Percentiles rank a stretch among this genome's conserved stretches.
Conservation (phyloP, 179 eudicot species). For the Carnegiea gigantea region DNA sequence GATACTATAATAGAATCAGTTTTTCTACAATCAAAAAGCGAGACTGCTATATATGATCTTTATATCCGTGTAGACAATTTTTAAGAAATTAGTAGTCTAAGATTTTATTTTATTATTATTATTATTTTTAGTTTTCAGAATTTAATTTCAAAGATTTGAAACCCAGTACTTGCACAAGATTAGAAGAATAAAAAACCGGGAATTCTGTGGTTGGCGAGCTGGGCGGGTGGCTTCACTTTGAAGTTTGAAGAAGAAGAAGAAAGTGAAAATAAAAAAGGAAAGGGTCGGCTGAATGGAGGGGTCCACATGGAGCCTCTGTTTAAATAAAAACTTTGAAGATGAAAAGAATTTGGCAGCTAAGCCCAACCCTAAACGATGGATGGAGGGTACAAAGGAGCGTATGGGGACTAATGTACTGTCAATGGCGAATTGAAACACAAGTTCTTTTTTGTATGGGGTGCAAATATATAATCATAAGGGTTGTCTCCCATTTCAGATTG, state of each 20-base stretch:
- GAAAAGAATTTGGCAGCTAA: background rate
- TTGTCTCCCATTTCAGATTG: background rate
- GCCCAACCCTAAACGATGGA: no score
- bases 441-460: no score
- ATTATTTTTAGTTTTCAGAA: background rate
- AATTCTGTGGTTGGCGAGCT: background rate
- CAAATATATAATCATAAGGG: background rate
- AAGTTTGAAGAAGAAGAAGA: background rate
- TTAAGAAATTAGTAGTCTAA: no score
- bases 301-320: slow-evolving; percentile 19
- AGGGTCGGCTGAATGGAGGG: slow-evolving; percentile 14
- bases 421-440: no score
- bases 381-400: no score
- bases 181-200: background rate
- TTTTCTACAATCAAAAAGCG: no score
- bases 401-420: no score
- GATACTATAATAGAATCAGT: no score
- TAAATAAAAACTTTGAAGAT: background rate
- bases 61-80: no score
- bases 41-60: no score
- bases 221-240: background rate
- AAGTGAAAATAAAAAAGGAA: background rate
- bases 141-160: no score
- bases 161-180: background rate
- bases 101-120: no score